Percentiles rank a stretch among this genome's conserved stretches.
Conservation (phyloP, 768 basidiomycete species). For the Naganishia vaughanmartiniae region DNA sequence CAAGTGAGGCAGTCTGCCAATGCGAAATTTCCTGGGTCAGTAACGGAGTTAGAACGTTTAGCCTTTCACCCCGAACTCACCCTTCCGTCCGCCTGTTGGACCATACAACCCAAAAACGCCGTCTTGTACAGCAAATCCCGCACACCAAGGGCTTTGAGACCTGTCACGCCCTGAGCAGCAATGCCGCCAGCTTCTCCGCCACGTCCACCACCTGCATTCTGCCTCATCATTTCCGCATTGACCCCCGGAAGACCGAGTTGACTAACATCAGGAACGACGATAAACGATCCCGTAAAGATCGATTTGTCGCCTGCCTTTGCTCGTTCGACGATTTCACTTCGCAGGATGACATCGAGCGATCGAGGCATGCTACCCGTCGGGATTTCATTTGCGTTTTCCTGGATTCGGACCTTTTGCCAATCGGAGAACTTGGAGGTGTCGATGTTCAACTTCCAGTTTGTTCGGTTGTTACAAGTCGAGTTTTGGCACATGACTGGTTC, state of each 20-base stretch:
- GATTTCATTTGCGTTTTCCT: conserved; percentile 98
- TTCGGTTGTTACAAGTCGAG: conserved; percentile 84
- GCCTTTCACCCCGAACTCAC: conserved; percentile 57
- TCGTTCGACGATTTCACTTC: conserved; percentile 93
- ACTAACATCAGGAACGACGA: conserved; percentile 96
- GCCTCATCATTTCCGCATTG: conserved; percentile 85
- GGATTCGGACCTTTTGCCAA: conserved; percentile 99
- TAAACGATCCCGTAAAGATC: conserved; percentile 95
- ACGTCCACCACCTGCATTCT: conserved; percentile 64
- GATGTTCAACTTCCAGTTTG: conserved; percentile 88
- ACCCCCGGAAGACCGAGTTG: conserved; percentile 93
- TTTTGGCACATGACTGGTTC: conserved; percentile 97
- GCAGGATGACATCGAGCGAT: conserved; percentile 86
- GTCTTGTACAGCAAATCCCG: conserved; percentile 97
- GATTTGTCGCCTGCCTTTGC: conserved; percentile 99
- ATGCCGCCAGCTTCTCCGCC: conserved; percentile 64
- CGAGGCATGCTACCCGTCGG: conserved; percentile 98
- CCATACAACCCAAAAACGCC: conserved; percentile 97
- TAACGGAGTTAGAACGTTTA: background rate
- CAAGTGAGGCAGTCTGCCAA: conserved; percentile 63
- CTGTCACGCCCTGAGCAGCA: conserved; percentile 72
- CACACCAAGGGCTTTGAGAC: conserved; percentile 89
- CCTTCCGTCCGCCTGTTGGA: conserved; percentile 80
- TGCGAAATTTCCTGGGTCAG: background rate
- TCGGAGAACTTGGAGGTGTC: conserved; percentile 96